Evolutionary conservation across 495 filamentous ascomycete genomes (phyloP), one percentile per base, ranked within the genome.

Genomic region (Penicillium goetzii): DNA sequence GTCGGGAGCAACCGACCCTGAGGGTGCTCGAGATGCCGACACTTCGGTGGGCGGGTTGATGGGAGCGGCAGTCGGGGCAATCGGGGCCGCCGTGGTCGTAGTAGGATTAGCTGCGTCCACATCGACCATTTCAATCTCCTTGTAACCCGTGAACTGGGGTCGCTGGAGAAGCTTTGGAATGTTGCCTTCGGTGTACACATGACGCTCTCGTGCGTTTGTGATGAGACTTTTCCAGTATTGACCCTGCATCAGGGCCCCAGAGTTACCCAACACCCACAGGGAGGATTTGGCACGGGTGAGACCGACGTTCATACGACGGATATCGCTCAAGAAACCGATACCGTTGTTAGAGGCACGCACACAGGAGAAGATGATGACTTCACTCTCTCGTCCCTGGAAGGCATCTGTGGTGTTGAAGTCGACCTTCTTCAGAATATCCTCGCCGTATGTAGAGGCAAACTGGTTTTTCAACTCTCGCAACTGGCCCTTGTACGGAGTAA

Each of bases 321-420:
- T 96, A 78, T 99, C 95, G 49, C 90, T 88, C 83, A 99, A 88
- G 86, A 99, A 99, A 83, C 95, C 95, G 70, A 99, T 97, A 68
- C 96, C 92, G 32, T 92, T 92, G 32, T 87, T 90, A 17, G 91
- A 93, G 34, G 95, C 93, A 76, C 95, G 87, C 34, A 99, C 95
- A 74, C 95, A 99, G 54, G 96, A 98, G 80, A 99, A 99, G 61
- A 99, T 97, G 71, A 99, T 97, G 63, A 99, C 88, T 74, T 99
- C 95, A 71, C 91, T 92, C 77, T 99, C 95, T 53, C 95, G 87
- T 65, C 95, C 95, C 71, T 99, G 95, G 76, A 97, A 99, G 17
- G 95, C 95, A 76, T 99, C 95, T 2, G 96, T 97, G 4, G 95
- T 99, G 71, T 99, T 99, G 81, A 98, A 98, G 62, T 99, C 95